Evolutionary conservation across 805 yeast species (phyloP).

Genomic region (Cyberlindnera misumaiensis): DNA sequence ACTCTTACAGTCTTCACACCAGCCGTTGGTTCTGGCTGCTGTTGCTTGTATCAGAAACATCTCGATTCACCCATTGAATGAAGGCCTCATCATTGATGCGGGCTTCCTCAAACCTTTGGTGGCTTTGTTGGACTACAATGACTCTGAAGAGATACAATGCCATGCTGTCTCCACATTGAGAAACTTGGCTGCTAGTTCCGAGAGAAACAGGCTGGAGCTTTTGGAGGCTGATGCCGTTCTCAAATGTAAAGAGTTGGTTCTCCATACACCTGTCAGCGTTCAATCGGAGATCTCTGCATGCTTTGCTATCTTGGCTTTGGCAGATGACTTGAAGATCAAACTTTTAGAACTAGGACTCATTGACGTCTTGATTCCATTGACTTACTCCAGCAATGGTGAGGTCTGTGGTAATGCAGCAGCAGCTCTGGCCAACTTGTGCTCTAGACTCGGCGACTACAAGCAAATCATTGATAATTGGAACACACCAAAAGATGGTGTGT

Average conservation of each 20-base stretch:
- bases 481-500: conserved; percentile 75
- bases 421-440: conserved; percentile 91
- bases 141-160: conserved; percentile 94
- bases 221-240: conserved; percentile 94
- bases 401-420: conserved; percentile 99
- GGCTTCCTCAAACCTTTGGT: conserved; percentile 93
- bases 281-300: conserved; percentile 97
- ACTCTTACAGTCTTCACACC: conserved; percentile 80
- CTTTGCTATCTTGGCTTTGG: conserved; percentile 91
- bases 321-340: conserved; percentile 87
- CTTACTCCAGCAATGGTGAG: conserved; percentile 81
- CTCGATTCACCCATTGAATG: conserved; percentile 94
- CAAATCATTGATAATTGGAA: conserved; percentile 76
- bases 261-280: conserved; percentile 81
- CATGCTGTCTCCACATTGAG: conserved; percentile 96
- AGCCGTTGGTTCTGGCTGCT: conserved; percentile 89
- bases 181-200: conserved; percentile 92
- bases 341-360: conserved; percentile 78
- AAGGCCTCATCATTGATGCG: conserved; percentile 91
- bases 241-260: conserved; percentile 82
- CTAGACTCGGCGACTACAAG: conserved; percentile 79
- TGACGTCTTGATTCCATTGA: conserved; percentile 86
- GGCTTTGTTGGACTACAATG: conserved; percentile 71
- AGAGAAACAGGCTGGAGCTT: conserved; percentile 84
- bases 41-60: conserved; percentile 98